phyloP scores from a whole-genome alignment of 345 rosid genomes.

The Hibiscus syriacus region DNA sequence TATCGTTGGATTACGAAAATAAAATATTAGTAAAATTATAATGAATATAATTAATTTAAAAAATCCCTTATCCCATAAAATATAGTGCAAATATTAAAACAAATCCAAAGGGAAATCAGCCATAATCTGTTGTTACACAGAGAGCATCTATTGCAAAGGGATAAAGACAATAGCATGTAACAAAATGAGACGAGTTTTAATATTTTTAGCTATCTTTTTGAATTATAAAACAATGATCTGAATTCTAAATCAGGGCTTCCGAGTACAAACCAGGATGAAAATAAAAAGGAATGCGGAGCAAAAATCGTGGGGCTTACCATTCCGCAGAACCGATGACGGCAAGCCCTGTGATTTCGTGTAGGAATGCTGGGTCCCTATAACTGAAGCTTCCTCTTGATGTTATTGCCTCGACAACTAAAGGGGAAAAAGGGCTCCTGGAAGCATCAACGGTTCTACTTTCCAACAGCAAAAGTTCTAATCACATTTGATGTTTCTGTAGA shows the following conservation, averaged over 20 bases:
- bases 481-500: constrained; percentile 73
- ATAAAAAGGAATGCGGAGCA: not conserved
- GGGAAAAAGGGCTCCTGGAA: constrained; percentile 16
- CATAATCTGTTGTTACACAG: not conserved
- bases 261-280: constrained; percentile 28
- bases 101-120: constrained; percentile 1
- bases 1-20: no score
- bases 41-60: no score
- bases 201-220: constrained; percentile 25
- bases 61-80: not conserved
- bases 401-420: constrained; percentile 20
- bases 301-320: constrained; percentile 30
- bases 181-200: constrained; percentile 9
- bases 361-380: constrained; percentile 2
- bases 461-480: constrained; percentile 34
- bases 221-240: constrained; percentile 33
- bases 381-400: constrained; percentile 21
- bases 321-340: constrained; percentile 21
- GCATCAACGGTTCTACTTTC: constrained; percentile 14
- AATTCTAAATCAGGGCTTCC: constrained; percentile 38
- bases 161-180: not conserved
- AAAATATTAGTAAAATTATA: no score
- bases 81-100: not conserved
- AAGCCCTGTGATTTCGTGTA: constrained; percentile 20
- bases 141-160: not conserved